Evolutionary conservation across 164 flowering plant genomes (phyloP).

Genomic region (Tetracentron sinense): DNA sequence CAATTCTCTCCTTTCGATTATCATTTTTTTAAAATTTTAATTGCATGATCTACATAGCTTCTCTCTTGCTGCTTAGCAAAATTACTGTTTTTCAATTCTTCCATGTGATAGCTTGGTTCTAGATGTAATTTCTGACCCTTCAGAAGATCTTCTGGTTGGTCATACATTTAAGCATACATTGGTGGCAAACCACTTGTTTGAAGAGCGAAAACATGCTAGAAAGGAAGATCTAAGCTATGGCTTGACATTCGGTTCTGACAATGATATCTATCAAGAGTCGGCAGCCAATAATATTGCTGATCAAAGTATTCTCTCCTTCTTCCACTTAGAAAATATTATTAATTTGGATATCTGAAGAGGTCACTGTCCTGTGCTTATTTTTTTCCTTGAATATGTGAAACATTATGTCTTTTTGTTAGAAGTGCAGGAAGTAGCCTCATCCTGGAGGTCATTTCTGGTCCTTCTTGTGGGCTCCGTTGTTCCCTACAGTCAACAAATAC

Average conservation of each 20-base stretch:
- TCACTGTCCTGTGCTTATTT: neutral
- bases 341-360: conserved; percentile 2
- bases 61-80: neutral
- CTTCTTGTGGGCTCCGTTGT: conserved; percentile 56
- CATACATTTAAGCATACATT: conserved; percentile 66
- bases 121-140: conserved; percentile 50
- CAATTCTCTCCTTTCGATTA: neutral
- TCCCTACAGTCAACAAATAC: conserved; percentile 50
- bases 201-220: conserved; percentile 36
- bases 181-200: conserved; percentile 25
- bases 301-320: conserved; percentile 52
- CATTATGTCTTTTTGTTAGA: conserved; percentile 63
- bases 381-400: conserved; percentile 33
- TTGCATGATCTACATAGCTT: conserved; percentile 2
- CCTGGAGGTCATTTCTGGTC: conserved; percentile 86
- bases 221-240: conserved; percentile 32
- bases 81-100: conserved; percentile 12
- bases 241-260: conserved; percentile 18
- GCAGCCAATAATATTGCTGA: conserved; percentile 23
- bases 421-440: conserved; percentile 91
- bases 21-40: neutral
- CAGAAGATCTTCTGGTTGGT: conserved; percentile 62
- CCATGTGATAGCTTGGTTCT: conserved; percentile 57
- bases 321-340: conserved; percentile 4
- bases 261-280: conserved; percentile 22